These are phyloP conservation scores for Vanilla planifolia DNA, from an alignment of 106 monocot genomes.

Conservation along the genomic window DNA sequence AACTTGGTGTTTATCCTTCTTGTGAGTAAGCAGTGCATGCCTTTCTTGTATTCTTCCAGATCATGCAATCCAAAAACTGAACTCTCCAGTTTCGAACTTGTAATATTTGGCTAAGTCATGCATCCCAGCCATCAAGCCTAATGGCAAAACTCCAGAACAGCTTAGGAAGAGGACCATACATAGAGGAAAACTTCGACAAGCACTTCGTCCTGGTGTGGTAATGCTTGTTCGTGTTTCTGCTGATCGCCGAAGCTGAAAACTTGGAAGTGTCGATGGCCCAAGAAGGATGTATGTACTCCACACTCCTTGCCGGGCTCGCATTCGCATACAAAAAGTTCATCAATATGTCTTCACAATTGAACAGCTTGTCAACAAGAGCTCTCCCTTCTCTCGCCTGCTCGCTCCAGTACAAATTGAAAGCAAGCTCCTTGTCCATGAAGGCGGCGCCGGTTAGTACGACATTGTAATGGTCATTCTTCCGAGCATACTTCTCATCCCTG, in stretches of 20 bases:
- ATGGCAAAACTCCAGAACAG: constrained; percentile 26
- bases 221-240: constrained; percentile 42
- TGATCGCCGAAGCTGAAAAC: constrained; percentile 41
- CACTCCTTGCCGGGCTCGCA: constrained; percentile 23
- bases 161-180: constrained; percentile 32
- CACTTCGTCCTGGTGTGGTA: constrained; percentile 37
- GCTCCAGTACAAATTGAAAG: constrained; percentile 47
- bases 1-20: too few species aligned
- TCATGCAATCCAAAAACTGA: too few species aligned
- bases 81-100: too few species aligned
- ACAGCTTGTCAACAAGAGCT: constrained; percentile 28
- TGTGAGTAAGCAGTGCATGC: too few species aligned
- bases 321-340: constrained; percentile 58
- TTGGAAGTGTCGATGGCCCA: constrained; percentile 65
- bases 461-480: constrained; percentile 40
- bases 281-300: constrained; percentile 50
- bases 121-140: constrained; percentile 41
- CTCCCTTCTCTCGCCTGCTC: constrained; percentile 39
- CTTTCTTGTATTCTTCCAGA: too few species aligned
- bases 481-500: constrained; percentile 44
- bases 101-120: too few species aligned
- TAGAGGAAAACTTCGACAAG: constrained; percentile 27
- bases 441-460: constrained; percentile 53
- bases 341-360: constrained; percentile 56
- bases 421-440: constrained; percentile 47